phyloP scores from a whole-genome alignment of 75 land plant species.

The Ceratopteris richardii region DNA sequence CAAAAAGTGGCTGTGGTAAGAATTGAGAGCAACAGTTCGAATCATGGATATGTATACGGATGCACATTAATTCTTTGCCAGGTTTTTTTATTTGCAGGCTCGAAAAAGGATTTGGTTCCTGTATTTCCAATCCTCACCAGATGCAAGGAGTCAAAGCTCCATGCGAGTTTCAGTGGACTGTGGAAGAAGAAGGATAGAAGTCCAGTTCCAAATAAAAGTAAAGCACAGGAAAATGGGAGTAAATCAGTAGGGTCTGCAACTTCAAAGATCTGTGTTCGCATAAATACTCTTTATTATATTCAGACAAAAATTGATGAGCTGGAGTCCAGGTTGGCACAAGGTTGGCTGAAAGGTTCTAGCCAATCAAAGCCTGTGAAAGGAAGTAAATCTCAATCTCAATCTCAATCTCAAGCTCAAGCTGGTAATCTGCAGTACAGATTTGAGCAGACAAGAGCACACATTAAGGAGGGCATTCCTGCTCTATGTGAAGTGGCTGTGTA shows the following conservation, averaged over 20 bases:
- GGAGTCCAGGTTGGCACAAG: constrained; percentile 62
- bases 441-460: constrained; percentile 41
- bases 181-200: constrained; percentile 73
- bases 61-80: too few species aligned
- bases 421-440: constrained; percentile 40
- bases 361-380: constrained; percentile 12
- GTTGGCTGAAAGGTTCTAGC: constrained; percentile 55
- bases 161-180: constrained; percentile 19
- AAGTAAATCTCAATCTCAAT: constrained; percentile 4
- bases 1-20: constrained; percentile 85
- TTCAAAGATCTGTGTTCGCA: constrained; percentile 67
- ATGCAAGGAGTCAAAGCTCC: constrained; percentile 47
- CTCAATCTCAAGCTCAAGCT: constrained; percentile 17
- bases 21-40: too few species aligned
- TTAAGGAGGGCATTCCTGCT: constrained; percentile 61
- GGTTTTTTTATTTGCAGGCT: constrained; percentile 25
- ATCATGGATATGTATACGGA: too few species aligned
- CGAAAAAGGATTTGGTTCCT: constrained; percentile 48
- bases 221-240: constrained; percentile 45
- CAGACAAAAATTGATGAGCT: constrained; percentile 53
- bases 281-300: constrained; percentile 71
- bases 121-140: constrained; percentile 67
- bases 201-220: constrained; percentile 33
- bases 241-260: constrained; percentile 40
- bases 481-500: constrained; percentile 75